These are phyloP conservation scores for Silene latifolia DNA, from an alignment of 148 eudicot species.

Conservation along the genomic window DNA sequence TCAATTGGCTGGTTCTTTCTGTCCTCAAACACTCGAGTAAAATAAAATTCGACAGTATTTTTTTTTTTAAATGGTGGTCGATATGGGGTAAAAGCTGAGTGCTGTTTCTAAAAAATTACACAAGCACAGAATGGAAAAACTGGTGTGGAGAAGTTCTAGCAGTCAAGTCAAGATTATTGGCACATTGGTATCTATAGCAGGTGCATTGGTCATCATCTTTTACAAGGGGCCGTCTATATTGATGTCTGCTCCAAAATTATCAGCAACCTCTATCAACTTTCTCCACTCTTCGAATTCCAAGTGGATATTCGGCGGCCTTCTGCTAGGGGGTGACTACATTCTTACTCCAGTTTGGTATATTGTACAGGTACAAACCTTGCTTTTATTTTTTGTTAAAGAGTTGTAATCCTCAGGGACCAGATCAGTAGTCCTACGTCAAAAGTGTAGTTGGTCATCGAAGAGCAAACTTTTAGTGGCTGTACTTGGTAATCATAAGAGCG, in stretches of 20 bases:
- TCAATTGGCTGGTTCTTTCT: neutral
- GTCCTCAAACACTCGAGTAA: neutral
- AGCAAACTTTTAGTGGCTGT: neutral
- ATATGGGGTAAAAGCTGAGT: too few relatives aligned
- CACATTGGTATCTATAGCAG: conserved; percentile 55
- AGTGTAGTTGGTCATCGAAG: neutral
- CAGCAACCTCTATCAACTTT: conserved; percentile 19
- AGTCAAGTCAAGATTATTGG: conserved; percentile 65
- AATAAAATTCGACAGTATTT: too few relatives aligned
- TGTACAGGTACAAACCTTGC: conserved; percentile 49
- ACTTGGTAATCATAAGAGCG: neutral
- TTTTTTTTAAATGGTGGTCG: too few relatives aligned
- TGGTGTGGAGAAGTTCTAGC: conserved; percentile 48
- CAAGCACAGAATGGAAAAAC: conserved; percentile 56
- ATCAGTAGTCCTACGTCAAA: too few relatives aligned
- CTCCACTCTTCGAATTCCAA: conserved; percentile 29
- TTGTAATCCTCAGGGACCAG: too few relatives aligned
- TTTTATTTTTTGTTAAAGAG: too few relatives aligned
- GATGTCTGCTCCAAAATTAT: conserved; percentile 12
- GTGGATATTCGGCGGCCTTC: conserved; percentile 60
- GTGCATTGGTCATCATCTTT: conserved; percentile 59
- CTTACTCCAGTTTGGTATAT: conserved; percentile 82
- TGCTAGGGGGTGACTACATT: conserved; percentile 57
- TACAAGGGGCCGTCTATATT: conserved; percentile 53
- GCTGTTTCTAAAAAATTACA: neutral